Percentiles rank a stretch among this genome's conserved stretches.
These are phyloP conservation scores for Phialocephala sp. DNA, from an alignment of 2,329 filamentous ascomycete species.

Conservation along the genomic window DNA sequence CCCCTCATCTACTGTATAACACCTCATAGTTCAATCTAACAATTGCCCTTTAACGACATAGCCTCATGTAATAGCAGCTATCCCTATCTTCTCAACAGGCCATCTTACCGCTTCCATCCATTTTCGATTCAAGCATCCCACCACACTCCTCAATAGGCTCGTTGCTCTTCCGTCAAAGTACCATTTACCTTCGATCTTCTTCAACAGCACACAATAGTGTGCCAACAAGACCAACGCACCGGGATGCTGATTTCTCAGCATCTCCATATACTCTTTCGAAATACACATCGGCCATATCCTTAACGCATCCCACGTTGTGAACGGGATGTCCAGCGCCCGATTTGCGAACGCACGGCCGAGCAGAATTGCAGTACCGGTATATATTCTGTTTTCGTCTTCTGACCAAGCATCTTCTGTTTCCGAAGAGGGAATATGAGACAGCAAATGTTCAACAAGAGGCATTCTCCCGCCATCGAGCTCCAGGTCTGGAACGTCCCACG, in stretches of 20 bases:
- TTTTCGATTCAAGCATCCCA: neutral
- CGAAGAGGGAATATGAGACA: conserved; percentile 9
- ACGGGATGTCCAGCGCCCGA: neutral
- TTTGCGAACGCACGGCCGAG: conserved; percentile 8
- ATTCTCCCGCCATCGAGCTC: conserved; percentile 5
- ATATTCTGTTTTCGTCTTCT: conserved; percentile 9
- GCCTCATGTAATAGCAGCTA: neutral
- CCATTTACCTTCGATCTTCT: conserved; percentile 38
- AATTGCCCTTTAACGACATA: too few species aligned
- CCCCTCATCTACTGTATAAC: too few species aligned
- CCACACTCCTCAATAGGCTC: neutral
- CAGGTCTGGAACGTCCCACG: conserved; percentile 11
- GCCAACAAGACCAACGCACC: conserved; percentile 47
- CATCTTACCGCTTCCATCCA: neutral
- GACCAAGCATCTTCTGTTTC: neutral
- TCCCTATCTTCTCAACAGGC: neutral
- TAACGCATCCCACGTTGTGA: conserved; percentile 40
- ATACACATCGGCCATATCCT: conserved; percentile 47
- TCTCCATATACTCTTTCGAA: conserved; percentile 40
- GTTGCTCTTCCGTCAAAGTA: conserved; percentile 8
- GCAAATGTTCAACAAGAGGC: conserved; percentile 4
- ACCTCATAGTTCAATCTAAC: too few species aligned
- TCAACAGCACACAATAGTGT: conserved; percentile 46
- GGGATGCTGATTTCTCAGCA: conserved; percentile 43
- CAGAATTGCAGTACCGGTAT: conserved; percentile 37